These are phyloP conservation scores for Claviceps sp. DNA, from an alignment of 2,329 filamentous ascomycete species.

Conservation along the genomic window DNA sequence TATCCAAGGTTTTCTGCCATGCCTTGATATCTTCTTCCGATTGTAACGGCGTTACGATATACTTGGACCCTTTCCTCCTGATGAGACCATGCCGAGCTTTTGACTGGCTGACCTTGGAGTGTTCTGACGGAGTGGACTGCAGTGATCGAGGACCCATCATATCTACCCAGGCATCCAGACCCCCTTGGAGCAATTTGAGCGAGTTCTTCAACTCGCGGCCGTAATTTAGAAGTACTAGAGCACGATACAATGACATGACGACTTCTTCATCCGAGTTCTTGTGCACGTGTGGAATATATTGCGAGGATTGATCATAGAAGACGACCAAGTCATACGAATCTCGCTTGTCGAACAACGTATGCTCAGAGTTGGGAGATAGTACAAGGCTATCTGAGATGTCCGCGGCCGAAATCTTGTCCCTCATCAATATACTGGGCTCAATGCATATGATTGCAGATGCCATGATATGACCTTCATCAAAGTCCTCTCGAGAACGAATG, in stretches of 20 bases:
- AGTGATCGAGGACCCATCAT: conserved; percentile 60
- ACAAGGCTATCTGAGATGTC: conserved; percentile 56
- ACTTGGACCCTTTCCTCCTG: conserved; percentile 28
- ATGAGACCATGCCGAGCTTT: conserved; percentile 15
- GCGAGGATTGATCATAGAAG: conserved; percentile 67
- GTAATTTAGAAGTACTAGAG: conserved; percentile 72
- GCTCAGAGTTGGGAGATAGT: conserved; percentile 61
- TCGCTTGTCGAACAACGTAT: conserved; percentile 55
- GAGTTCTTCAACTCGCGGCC: conserved; percentile 58
- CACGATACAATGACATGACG: conserved; percentile 63
- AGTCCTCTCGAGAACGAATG: conserved; percentile 65
- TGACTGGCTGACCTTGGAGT: conserved; percentile 6
- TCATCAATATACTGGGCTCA: conserved; percentile 61
- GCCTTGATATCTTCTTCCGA: conserved; percentile 69
- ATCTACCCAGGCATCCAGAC: conserved; percentile 75
- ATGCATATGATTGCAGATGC: conserved; percentile 76
- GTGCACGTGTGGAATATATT: conserved; percentile 29
- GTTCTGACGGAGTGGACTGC: conserved; percentile 27
- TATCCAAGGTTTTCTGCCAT: conserved; percentile 66
- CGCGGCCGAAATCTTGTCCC: conserved; percentile 50
- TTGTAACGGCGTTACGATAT: conserved; percentile 53
- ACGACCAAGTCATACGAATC: conserved; percentile 77
- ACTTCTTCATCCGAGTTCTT: conserved; percentile 32
- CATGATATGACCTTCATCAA: conserved; percentile 81
- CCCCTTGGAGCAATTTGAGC: conserved; percentile 70